A percentile compares a stretch with the other conserved stretches of the same genome.
These are phyloP conservation scores for Zygoascus hellenicus DNA, from an alignment of 1,139 yeast species.

Conservation along the genomic window DNA sequence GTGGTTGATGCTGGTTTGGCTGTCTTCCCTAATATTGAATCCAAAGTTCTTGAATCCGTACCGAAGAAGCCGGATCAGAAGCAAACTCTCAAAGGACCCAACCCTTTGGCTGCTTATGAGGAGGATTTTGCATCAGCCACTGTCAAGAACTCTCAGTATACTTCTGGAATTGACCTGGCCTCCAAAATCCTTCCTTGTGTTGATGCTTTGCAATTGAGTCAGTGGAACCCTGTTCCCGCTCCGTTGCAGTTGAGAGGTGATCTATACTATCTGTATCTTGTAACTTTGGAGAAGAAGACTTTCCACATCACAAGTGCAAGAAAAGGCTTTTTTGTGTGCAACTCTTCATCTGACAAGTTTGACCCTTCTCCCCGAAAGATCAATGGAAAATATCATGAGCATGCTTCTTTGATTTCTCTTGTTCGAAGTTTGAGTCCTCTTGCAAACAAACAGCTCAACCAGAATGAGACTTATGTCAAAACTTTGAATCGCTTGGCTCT, in stretches of 20 bases:
- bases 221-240: slow-evolving; percentile 85
- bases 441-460: slow-evolving; percentile 40
- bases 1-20: slow-evolving; percentile 39
- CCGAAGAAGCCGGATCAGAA: slow-evolving; percentile 16
- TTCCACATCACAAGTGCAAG: slow-evolving; percentile 72
- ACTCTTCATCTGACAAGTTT: slow-evolving; percentile 59
- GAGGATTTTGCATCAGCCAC: slow-evolving; percentile 17
- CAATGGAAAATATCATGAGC: slow-evolving; percentile 36
- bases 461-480: slow-evolving; percentile 42
- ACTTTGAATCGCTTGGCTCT: slow-evolving; percentile 48
- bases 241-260: slow-evolving; percentile 63
- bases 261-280: slow-evolving; percentile 64
- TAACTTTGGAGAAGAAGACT: slow-evolving; percentile 76
- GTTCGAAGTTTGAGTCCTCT: slow-evolving; percentile 51
- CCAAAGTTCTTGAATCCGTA: slow-evolving; percentile 20
- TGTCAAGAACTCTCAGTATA: slow-evolving; percentile 2
- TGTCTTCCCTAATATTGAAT: slow-evolving; percentile 27
- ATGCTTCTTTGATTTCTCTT: slow-evolving; percentile 47
- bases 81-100: slow-evolving; percentile 17
- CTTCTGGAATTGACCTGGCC: slow-evolving; percentile 9
- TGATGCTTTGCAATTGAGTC: slow-evolving; percentile 58
- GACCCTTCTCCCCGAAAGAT: slow-evolving; percentile 51
- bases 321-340: slow-evolving; percentile 74
- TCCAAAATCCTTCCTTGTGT: slow-evolving; percentile 33
- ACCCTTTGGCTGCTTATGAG: slow-evolving; percentile 15